Evolutionary conservation across 805 yeast species (phyloP).

Genomic region (Ogataea allantospora): DNA sequence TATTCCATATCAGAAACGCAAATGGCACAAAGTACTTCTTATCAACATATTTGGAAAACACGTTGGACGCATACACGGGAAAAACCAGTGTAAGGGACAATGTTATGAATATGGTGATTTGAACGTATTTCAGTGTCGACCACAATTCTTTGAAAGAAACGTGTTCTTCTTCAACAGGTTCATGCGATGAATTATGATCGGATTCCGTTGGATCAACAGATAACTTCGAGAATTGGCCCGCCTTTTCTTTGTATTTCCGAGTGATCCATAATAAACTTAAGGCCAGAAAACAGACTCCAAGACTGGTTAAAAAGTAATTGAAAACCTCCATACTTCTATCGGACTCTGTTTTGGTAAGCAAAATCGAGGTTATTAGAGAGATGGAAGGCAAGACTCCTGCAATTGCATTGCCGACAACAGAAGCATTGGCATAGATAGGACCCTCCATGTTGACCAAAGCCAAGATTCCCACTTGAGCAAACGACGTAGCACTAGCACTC

Average conservation of each 20-base stretch:
- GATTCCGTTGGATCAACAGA: constrained; percentile 1
- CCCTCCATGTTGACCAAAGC: constrained; percentile 81
- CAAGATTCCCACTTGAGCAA: constrained; percentile 87
- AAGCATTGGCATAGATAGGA: constrained; percentile 77
- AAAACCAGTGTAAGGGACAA: constrained; percentile 75
- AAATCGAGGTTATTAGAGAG: constrained; percentile 56
- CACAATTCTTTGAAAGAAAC: constrained; percentile 64
- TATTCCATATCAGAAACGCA: constrained; percentile 81
- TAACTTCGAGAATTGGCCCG: constrained; percentile 9
- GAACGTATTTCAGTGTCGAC: constrained; percentile 61
- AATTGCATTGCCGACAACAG: constrained; percentile 92
- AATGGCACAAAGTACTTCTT: constrained; percentile 62
- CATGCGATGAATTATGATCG: constrained; percentile 5
- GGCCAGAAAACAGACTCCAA: constrained; percentile 21
- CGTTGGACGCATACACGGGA: constrained; percentile 85
- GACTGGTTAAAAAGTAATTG: constrained; percentile 39
- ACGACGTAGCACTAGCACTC: constrained; percentile 73
- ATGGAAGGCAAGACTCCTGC: constrained; percentile 91
- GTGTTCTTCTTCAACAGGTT: constrained; percentile 29
- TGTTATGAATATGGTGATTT: constrained; percentile 66
- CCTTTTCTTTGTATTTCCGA: constrained; percentile 20
- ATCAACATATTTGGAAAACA: constrained; percentile 42
- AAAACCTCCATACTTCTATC: constrained; percentile 31
- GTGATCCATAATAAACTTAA: constrained; percentile 21
- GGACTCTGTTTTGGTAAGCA: constrained; percentile 18